Base-by-base conservation (phyloP, 23 red algal species). In the Chondrus crispus region DNA sequence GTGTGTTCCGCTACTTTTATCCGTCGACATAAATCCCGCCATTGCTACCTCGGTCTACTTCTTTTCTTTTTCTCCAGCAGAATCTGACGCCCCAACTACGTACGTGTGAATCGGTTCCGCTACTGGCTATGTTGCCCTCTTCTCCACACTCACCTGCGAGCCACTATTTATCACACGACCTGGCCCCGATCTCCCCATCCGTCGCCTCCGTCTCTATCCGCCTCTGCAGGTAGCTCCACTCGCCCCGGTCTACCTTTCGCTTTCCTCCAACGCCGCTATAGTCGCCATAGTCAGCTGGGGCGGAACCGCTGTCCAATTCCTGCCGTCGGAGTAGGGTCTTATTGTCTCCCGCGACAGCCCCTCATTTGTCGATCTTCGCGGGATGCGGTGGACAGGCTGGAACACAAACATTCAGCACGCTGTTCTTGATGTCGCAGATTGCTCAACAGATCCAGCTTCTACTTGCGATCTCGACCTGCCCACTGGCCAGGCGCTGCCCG, bases 101-200 rank as follows among this genome's bases (percentile, higher is more conserved):
- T 10, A 76, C 44, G 53, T 89, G n/a, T 64, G 68, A 24, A 69
- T 89, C 69, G 66, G 68, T 19, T 89, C 74, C 43, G 45, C 53
- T 64, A 76, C 85, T 2, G 85, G 85, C 40, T 64, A 64, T 19
- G 85, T 89, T 41, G 68, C 71, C 19, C 77, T 89, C 85, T 89
- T 89, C 71, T 64, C 55, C 52, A 48, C 68, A 2, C 22, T 14
- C 4, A 60, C 85, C 51, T 43, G 13, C 5, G 14, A 5, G n/a
- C 47, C 68, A 37, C 71, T 74, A 9, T 64, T 69, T 46, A 19
- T 89, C 1, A 53, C 71, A 14, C 68, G 52, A 3, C 85, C 71
- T 32, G 58, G 70, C 44, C 16, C 18, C 29, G 28, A 55, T 4
- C 71, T 62, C 50, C 85, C 85, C 11, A 69, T 89, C 68, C 85